Base-by-base conservation (phyloP, 2,329 filamentous ascomycete genomes). In the Fusarium irregulare region DNA sequence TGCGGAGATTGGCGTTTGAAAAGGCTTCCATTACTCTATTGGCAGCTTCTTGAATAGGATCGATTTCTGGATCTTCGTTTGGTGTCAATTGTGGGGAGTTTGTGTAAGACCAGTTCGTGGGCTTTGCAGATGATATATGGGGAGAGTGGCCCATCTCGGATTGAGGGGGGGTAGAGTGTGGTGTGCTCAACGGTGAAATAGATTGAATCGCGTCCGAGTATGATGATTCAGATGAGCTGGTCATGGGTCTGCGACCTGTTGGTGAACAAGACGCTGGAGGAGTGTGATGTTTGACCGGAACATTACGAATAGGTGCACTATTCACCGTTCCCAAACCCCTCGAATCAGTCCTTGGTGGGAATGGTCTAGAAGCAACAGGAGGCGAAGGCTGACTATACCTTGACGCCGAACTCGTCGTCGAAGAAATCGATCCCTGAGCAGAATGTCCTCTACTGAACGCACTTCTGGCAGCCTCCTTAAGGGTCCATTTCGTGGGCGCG, bases 81-180 rank as follows among this genome's bases (percentile, higher is more conserved):
- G 67, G 67, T 2, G 56, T 34, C 16, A 75, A 41, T 30, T 59
- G 63, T 7, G 73, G 73, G 2, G 73, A 74, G 49, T 66, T 73
- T 27, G 64, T 50, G 30, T 61, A 60, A 13, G 73, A 70, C 73
- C 68, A 72, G 61, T 66, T 46, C 18, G 48, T 46, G 30, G 51
- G 58, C 45, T 73, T 72, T 16, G 66, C 45, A 2, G 59, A 57
- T 16, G 56, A 48, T 2, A 67, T 62, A 4, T 57, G 53, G 6
- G 75, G 71, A 1, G 76, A 72, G 20, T 78, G 62, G 1, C 76
- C 77, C 66, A 77, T 79, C 55, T 81, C 80, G 1, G 81, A 83
- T 49, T 82, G 78, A 1, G 82, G 80, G 14, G 81, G 77, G 2
- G 81, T 82, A 0, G 79, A 80, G 56, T 81, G 76, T 1, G 81